Percentiles rank a stretch among this genome's conserved stretches.
These are phyloP conservation scores for Trichosporon sp. DNA, from an alignment of 1,284 basidiomycete species.

Conservation along the genomic window DNA sequence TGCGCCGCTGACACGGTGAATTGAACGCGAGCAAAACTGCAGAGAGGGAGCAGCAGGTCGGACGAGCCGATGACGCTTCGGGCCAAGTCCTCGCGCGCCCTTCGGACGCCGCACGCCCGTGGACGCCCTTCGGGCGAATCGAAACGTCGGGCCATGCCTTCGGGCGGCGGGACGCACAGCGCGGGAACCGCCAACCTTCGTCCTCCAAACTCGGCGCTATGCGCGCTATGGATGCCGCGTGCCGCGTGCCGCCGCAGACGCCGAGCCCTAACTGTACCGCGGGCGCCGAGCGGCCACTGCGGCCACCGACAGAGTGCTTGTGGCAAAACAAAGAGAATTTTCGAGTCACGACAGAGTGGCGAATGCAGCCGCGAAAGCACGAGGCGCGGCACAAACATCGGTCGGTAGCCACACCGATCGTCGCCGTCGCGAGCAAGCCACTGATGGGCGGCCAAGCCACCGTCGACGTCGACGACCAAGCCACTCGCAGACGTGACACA, in stretches of 20 bases:
- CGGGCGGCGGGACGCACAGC: background rate
- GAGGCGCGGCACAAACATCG: too few relatives aligned
- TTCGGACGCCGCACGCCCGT: too few relatives aligned
- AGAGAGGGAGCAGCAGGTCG: background rate
- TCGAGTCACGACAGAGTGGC: too few relatives aligned
- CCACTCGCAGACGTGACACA: background rate
- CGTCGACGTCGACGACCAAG: background rate
- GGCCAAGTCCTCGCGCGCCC: too few relatives aligned
- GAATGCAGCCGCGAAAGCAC: too few relatives aligned
- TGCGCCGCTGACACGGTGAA: too few relatives aligned
- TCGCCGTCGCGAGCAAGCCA: background rate
- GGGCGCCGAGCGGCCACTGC: background rate
- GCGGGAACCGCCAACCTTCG: background rate
- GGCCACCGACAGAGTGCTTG: background rate
- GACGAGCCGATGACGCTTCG: background rate
- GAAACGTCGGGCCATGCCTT: background rate
- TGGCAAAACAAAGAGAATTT: background rate
- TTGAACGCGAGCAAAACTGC: background rate
- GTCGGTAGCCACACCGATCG: background rate
- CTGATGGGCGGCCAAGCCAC: background rate
- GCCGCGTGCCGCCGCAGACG: background rate
- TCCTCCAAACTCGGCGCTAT: too few relatives aligned
- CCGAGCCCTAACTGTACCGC: background rate
- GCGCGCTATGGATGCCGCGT: background rate
- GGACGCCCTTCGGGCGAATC: background rate